Conservation (phyloP, 257 asterid species). For the Gentiana dahurica region DNA sequence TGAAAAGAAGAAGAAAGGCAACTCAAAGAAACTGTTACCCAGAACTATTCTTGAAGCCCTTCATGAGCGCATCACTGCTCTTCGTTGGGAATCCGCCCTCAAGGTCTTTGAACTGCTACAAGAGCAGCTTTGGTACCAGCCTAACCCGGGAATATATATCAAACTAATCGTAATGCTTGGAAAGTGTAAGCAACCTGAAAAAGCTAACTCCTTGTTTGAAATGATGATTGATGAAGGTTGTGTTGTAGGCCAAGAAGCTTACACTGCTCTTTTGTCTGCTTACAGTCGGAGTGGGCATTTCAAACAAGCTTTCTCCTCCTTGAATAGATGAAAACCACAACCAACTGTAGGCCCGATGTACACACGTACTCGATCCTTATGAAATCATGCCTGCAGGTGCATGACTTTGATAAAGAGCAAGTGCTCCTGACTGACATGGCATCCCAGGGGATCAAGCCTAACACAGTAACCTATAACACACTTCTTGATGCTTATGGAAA, state of each 20-base stretch:
- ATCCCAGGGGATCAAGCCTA: constrained; percentile 35
- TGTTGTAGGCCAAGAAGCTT: constrained; percentile 60
- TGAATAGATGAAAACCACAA: constrained; percentile 62
- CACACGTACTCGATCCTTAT: constrained; percentile 71
- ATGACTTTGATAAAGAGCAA: constrained; percentile 46
- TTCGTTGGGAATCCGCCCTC: constrained; percentile 97
- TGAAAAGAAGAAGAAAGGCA: constrained; percentile 63
- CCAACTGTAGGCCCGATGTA: constrained; percentile 65
- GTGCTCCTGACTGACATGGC: constrained; percentile 67
- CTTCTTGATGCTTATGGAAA: constrained; percentile 89
- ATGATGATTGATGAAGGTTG: constrained; percentile 90
- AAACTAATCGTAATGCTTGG: constrained; percentile 95
- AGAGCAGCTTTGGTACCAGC: constrained; percentile 92
- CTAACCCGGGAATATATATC: constrained; percentile 61
- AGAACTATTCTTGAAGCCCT: constrained; percentile 80
- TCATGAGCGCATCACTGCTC: constrained; percentile 83
- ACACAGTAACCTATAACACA: constrained; percentile 76
- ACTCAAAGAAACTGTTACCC: constrained; percentile 60
- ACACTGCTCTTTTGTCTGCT: constrained; percentile 94
- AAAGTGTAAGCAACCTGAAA: constrained; percentile 97
- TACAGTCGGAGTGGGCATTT: constrained; percentile 78
- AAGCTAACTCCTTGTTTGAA: constrained; percentile 68
- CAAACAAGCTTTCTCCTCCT: constrained; percentile 67
- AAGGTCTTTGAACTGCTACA: constrained; percentile 93
- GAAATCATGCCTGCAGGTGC: constrained; percentile 66